Percentiles rank a stretch among this genome's conserved stretches.
These are phyloP conservation scores for Zychaea mexicana DNA, from an alignment of 371 early-diverging fungal species.

Conservation along the genomic window DNA sequence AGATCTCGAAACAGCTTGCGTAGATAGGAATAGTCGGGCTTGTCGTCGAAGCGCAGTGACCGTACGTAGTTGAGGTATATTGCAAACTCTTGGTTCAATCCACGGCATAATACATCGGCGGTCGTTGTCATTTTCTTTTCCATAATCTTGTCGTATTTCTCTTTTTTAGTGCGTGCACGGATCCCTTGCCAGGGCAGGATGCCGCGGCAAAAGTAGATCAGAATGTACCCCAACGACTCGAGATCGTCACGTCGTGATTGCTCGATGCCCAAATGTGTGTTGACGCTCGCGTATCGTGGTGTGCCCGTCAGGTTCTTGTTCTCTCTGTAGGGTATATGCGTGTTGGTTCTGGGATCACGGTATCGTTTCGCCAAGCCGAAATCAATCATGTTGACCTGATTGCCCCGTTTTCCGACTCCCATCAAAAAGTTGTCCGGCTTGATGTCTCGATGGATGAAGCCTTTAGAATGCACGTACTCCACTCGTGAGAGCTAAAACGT, in stretches of 20 bases:
- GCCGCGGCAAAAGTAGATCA: slow-evolving; percentile 99
- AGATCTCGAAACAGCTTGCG: slow-evolving; percentile 96
- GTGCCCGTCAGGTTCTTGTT: slow-evolving; percentile 99
- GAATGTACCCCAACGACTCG: slow-evolving; percentile 98
- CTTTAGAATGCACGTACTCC: slow-evolving; percentile 97
- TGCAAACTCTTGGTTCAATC: slow-evolving; percentile 94
- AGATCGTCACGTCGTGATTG: slow-evolving; percentile 99
- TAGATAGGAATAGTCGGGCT: slow-evolving; percentile 98
- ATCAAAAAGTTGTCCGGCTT: slow-evolving; percentile 99
- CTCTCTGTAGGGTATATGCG: slow-evolving; percentile 97
- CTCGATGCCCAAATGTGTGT: slow-evolving; percentile 91
- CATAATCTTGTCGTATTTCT: slow-evolving; percentile 99
- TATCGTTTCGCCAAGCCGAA: slow-evolving; percentile 99
- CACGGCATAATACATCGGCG: slow-evolving; percentile 94
- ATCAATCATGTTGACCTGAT: slow-evolving; percentile 98
- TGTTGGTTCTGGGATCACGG: slow-evolving; percentile 91
- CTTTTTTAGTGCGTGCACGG: slow-evolving; percentile 98
- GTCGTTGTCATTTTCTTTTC: slow-evolving; percentile 99
- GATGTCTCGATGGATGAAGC: slow-evolving; percentile 81
- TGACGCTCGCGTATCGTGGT: slow-evolving; percentile 98
- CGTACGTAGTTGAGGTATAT: slow-evolving; percentile 98
- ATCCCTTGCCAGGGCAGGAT: slow-evolving; percentile 99
- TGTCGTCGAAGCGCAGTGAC: slow-evolving; percentile 97
- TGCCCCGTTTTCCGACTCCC: slow-evolving; percentile 93
- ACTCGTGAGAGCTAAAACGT: slow-evolving; percentile 86